Conservation (phyloP, 805 yeast species). For the Metschnikowia similis region DNA sequence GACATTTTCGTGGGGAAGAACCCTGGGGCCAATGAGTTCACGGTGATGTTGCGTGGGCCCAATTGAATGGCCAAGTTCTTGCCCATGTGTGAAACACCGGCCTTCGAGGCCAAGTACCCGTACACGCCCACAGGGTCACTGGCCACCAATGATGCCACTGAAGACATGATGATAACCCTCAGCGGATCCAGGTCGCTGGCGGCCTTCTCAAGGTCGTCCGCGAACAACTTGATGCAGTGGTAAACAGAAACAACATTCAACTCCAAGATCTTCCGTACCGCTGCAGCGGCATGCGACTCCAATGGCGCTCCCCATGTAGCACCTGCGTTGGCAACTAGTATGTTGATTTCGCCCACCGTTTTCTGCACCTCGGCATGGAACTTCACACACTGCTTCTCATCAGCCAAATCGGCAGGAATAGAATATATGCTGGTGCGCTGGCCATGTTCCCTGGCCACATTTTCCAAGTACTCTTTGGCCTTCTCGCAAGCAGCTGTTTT, state of each 20-base stretch:
- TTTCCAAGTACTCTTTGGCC: slow-evolving; percentile 42
- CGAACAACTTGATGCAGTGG: slow-evolving; percentile 57
- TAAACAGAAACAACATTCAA: slow-evolving; percentile 68
- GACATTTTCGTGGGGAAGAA: slow-evolving; percentile 76
- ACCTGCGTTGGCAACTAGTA: slow-evolving; percentile 73
- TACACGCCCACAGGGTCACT: slow-evolving; percentile 53
- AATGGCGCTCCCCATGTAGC: slow-evolving; percentile 74
- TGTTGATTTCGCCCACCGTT: slow-evolving; percentile 47
- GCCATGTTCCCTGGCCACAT: slow-evolving; percentile 33
- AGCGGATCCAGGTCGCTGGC: slow-evolving; percentile 56
- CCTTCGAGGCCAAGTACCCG: slow-evolving; percentile 71
- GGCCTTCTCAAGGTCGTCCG: slow-evolving; percentile 52
- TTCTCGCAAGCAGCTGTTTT: slow-evolving; percentile 58
- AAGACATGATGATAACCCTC: slow-evolving; percentile 62
- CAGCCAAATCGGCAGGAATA: slow-evolving; percentile 56
- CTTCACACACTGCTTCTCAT: slow-evolving; percentile 42
- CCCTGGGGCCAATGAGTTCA: slow-evolving; percentile 71
- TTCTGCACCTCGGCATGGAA: slow-evolving; percentile 40
- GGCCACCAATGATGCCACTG: slow-evolving; percentile 52
- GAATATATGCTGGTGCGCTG: slow-evolving; percentile 31
- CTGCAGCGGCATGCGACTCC: slow-evolving; percentile 55
- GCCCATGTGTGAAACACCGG: slow-evolving; percentile 68
- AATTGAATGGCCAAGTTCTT: slow-evolving; percentile 59
- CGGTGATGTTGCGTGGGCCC: slow-evolving; percentile 64
- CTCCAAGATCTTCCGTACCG: slow-evolving; percentile 57